Evolutionary conservation across 2,329 filamentous ascomycete genomes (phyloP), one percentile per base, ranked within the genome.

Genomic region (Leptoxyphium fumago): DNA sequence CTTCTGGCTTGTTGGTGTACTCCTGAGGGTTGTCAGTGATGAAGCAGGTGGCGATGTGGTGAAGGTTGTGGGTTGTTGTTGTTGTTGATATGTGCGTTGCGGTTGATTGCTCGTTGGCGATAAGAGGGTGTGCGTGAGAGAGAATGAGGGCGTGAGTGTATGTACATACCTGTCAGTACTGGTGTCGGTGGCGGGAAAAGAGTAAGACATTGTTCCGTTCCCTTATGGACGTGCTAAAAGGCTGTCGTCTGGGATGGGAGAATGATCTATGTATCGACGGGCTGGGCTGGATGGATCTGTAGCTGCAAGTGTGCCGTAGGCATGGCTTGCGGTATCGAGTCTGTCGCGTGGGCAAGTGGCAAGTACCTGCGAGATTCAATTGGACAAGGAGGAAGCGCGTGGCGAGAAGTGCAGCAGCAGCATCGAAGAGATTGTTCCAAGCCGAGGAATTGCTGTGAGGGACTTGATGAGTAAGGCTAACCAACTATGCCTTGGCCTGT

Each of bases 1-100:
- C 55, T 66, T 65, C 54, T 63, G 57, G 50, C 62, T 59, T 44
- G 60, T 60, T 28, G 64, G 63, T 40, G 61, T 59, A 58, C 65
- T 68, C 49, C 56, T 61, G 9, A 36, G 13, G 32, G 15, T 36
- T 36, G 32, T 36, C 15, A 36, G 32, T 36, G 15, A 36, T 36
- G 3, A 7, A 26, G 21, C 7, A 26, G 7, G 21, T 26, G 21
- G 7, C 7, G 21, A 26, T 26, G 21, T 7, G 3, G 21, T 26
- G 7, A n/a, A n/a, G n/a, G n/a, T n/a, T n/a, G n/a, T n/a, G n/a
- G n/a, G n/a, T n/a, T n/a, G n/a, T n/a, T n/a, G n/a, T n/a, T n/a
- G n/a, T n/a, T n/a, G n/a, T n/a, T n/a, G n/a, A n/a, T 26, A 26
- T 26, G 21, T 26, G 7, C 21, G 7, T 26, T 26, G 21, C 21